Conservation (phyloP, 2,329 filamentous ascomycete species). For the Aspergillus alliaceus region DNA sequence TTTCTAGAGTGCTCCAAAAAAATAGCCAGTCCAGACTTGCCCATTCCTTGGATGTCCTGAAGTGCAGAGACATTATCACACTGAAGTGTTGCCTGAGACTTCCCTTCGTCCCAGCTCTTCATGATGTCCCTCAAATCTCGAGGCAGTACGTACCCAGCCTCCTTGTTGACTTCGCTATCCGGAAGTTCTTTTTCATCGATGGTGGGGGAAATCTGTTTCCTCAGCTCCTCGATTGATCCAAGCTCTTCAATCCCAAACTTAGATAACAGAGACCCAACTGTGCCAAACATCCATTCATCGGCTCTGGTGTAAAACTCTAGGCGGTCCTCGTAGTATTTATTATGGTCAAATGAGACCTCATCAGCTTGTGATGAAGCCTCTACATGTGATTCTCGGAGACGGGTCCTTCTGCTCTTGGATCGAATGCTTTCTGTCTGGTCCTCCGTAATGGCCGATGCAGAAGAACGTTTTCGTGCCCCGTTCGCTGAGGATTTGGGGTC, state of each 20-base stretch:
- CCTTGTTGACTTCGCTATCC: slow-evolving; percentile 16
- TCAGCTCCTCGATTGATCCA: slow-evolving; percentile 42
- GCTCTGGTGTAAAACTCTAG: slow-evolving; percentile 54
- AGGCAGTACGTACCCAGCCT: slow-evolving; percentile 31
- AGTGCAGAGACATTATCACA: slow-evolving; percentile 51
- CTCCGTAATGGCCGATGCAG: slow-evolving; percentile 58
- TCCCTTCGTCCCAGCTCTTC: slow-evolving; percentile 47
- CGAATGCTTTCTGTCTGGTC: slow-evolving; percentile 58
- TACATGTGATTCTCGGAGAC: slow-evolving; percentile 58
- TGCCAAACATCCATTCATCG: slow-evolving; percentile 59
- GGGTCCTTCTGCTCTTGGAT: slow-evolving; percentile 60
- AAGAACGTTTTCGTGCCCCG: slow-evolving; percentile 59
- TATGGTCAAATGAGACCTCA: slow-evolving; percentile 51
- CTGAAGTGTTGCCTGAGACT: slow-evolving; percentile 45
- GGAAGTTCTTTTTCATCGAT: slow-evolving; percentile 17
- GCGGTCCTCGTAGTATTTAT: slow-evolving; percentile 56
- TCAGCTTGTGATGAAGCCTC: slow-evolving; percentile 48
- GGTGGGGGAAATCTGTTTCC: slow-evolving; percentile 25
- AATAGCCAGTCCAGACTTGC: slow-evolving; percentile 51
- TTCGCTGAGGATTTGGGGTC: slow-evolving; percentile 38
- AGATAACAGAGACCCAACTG: slow-evolving; percentile 52
- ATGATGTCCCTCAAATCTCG: slow-evolving; percentile 47
- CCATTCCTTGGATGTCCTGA: slow-evolving; percentile 49
- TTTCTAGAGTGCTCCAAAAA: slow-evolving; percentile 59
- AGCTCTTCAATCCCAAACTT: slow-evolving; percentile 51